phyloP scores from a whole-genome alignment of 148 eudicot species.

The Linanthus parryae region DNA sequence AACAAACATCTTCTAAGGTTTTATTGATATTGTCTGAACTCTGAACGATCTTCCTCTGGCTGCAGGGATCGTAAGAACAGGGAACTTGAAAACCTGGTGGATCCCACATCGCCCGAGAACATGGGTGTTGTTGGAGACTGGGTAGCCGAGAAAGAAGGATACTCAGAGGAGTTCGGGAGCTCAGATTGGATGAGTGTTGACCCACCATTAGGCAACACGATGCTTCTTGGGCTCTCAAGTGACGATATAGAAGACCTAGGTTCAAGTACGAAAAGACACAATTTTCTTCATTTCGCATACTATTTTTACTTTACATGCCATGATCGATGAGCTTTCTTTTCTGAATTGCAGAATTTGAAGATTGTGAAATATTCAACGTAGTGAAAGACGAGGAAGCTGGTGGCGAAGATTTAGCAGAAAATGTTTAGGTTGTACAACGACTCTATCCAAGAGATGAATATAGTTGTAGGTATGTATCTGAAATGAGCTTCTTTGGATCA shows the following conservation, averaged over 20 bases:
- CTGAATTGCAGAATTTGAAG: constrained; percentile 64
- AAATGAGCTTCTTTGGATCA: too few species aligned
- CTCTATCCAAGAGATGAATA: too few species aligned
- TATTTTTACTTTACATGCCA: neutral
- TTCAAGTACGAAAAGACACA: constrained; percentile 32
- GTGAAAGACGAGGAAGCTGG: constrained; percentile 42
- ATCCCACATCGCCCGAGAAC: constrained; percentile 53
- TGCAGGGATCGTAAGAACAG: constrained; percentile 44
- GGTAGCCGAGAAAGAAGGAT: constrained; percentile 46
- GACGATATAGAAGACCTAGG: constrained; percentile 67
- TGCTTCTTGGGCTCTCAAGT: constrained; percentile 31
- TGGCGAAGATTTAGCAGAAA: constrained; percentile 24
- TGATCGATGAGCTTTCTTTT: neutral
- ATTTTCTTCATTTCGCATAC: neutral
- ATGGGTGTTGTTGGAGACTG: constrained; percentile 43
- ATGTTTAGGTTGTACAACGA: too few species aligned
- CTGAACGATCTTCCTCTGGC: neutral
- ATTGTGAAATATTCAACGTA: constrained; percentile 65
- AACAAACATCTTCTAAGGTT: neutral
- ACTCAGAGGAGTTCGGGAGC: constrained; percentile 46
- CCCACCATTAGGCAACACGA: constrained; percentile 40
- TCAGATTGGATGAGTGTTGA: constrained; percentile 68
- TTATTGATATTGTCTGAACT: neutral
- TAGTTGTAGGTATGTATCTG: too few species aligned
- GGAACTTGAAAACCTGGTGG: constrained; percentile 45